A percentile compares a stretch with the other conserved stretches of the same genome.
These are phyloP conservation scores for Miscanthus lutarioriparius DNA, from an alignment of 176 grass and related monocot genomes.

Conservation along the genomic window DNA sequence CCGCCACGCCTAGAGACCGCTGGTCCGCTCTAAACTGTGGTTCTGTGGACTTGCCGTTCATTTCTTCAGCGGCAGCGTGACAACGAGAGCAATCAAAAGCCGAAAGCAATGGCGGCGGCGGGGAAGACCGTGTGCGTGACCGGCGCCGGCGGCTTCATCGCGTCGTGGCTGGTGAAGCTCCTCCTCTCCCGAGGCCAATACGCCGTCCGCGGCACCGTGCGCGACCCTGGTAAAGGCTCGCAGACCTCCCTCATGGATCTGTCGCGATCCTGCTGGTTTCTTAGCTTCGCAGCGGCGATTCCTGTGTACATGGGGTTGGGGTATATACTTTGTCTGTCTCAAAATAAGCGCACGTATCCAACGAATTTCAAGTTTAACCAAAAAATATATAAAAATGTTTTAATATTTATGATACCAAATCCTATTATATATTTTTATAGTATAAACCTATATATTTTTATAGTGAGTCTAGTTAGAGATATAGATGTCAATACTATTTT, in stretches of 20 bases:
- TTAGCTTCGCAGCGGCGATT: not conserved
- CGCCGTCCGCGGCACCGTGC: conserved; percentile 70
- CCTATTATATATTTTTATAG: too few relatives aligned
- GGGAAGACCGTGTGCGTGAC: conserved; percentile 69
- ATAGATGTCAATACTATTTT: too few relatives aligned
- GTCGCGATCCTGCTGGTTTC: not conserved
- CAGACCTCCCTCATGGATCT: not conserved
- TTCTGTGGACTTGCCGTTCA: not conserved
- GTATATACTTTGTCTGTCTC: too few relatives aligned
- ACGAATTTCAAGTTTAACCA: too few relatives aligned
- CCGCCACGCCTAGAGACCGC: too few relatives aligned
- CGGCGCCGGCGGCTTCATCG: conserved; percentile 73
- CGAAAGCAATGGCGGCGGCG: conserved; percentile 19
- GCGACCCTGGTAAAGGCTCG: conserved; percentile 56
- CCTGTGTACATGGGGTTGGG: not conserved
- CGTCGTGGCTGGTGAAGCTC: conserved; percentile 74
- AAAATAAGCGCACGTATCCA: too few relatives aligned
- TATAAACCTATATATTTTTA: too few relatives aligned
- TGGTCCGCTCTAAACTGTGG: not conserved
- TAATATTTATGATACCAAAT: too few relatives aligned
- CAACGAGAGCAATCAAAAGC: not conserved
- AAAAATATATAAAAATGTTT: too few relatives aligned
- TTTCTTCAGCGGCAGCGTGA: not conserved
- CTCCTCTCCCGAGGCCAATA: conserved; percentile 63
- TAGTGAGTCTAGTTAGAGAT: too few relatives aligned